Evolutionary conservation across 2,329 filamentous ascomycete genomes (phyloP), one percentile per base, ranked within the genome.

Genomic region (Didymella keratinophila): DNA sequence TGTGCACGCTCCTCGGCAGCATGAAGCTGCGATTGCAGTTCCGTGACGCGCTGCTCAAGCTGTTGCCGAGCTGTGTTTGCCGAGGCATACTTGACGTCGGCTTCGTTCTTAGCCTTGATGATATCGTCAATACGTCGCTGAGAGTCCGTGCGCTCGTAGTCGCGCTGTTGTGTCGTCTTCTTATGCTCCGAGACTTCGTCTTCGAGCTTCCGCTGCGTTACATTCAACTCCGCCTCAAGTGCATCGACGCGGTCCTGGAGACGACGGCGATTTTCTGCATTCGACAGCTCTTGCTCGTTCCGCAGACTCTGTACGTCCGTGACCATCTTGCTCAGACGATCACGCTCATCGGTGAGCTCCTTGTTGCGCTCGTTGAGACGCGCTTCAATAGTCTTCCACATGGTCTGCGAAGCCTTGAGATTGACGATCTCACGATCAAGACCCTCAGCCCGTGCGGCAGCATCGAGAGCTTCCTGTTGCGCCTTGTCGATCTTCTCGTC

Each of bases 121-220:
- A 99, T 85, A 70, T 98, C 94, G 66, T 99, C 94, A 60, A 98
- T 95, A 50, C 93, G 88, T 77, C 93, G 95, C 75, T 97, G 92
- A 49, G 86, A 88, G 74, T 98, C 92, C 65, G 92, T 89, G 41
- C 89, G 86, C 61, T 99, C 95, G 63, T 91, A 97, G 71, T 98
- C 94, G 70, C 96, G 93, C 56, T 94, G 88, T 49, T 95, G 82
- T 59, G 90, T 84, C 32, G 90, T 81, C 75, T 96, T 94, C 82
- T 93, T 96, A 65, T 84, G 86, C 64, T 96, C 93, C 61, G 97
- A 93, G 0, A 88, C 78, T 71, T 97, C 93, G 25, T 92, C 87
- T 2, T 89, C 87, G 2, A 98, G 83, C 76, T 93, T 96, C 47
- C 91, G 89, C 78, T 96, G 96, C 0, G 88, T 89, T 2, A 87